These are phyloP conservation scores for Trichoderma polysporum DNA, from an alignment of 2,329 filamentous ascomycete genomes.

Conservation along the genomic window DNA sequence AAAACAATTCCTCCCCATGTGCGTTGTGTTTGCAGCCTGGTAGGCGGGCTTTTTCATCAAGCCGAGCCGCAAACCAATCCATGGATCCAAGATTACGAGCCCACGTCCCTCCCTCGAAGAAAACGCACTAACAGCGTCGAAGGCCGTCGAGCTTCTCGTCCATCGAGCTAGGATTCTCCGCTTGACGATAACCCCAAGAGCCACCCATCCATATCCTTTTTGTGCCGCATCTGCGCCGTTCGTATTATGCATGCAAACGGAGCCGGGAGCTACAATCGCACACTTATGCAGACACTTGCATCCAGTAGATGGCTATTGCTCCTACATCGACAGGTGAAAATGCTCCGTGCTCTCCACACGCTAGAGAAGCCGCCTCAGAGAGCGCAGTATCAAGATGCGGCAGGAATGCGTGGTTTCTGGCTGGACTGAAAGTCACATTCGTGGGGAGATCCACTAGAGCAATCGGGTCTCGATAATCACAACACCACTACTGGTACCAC, in stretches of 20 bases:
- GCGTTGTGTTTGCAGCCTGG: not conserved
- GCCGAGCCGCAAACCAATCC: not conserved
- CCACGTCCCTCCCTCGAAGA: too few relatives aligned
- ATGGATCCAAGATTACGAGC: conserved; percentile 16
- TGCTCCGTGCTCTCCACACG: conserved; percentile 13
- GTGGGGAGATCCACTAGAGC: conserved; percentile 13
- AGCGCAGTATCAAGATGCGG: not conserved
- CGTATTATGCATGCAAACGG: conserved; percentile 22
- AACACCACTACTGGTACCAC: not conserved
- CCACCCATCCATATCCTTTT: conserved; percentile 8
- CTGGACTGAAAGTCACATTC: conserved; percentile 16
- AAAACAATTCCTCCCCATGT: not conserved
- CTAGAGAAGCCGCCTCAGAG: not conserved
- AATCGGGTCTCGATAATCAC: not conserved
- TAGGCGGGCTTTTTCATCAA: not conserved
- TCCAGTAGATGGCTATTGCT: not conserved
- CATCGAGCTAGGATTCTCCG: conserved; percentile 13
- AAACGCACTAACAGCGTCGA: not conserved
- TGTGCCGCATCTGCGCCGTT: conserved; percentile 17
- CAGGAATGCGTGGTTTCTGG: conserved; percentile 9
- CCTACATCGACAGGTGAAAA: conserved; percentile 11
- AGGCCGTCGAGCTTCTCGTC: not conserved
- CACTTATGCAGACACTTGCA: conserved; percentile 14
- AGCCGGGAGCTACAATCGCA: conserved; percentile 18
- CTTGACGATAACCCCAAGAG: conserved; percentile 5